Base-by-base conservation (phyloP, 108 stramenopile species). In the Stephanodiscus triporus region DNA sequence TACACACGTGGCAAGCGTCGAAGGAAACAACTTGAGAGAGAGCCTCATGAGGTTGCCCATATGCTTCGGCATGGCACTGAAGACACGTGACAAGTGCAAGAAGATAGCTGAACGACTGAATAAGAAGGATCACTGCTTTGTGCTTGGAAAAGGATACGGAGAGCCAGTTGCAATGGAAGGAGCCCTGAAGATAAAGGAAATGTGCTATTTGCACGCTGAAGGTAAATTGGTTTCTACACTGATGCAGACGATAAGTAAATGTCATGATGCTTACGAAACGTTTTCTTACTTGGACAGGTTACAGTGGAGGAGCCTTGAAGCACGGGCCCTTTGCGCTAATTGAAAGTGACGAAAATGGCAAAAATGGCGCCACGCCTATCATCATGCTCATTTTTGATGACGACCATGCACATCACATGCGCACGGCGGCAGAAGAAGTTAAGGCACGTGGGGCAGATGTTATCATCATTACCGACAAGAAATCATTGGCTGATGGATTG, bases 111-210 rank as follows among this genome's bases (percentile, higher is more conserved):
- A 89, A 55, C 64, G 60, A 53, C 80, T 99, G 54, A 75, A 84
- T 49, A 77, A 89, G 65, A 98, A 97, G 80, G 93, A 98, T 47
- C 95, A 97, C 80, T 85, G 94, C 61, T 99, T 99, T 76, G 88
- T 99, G 37, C 85, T 99, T 27, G 98, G 98, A 26, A 98, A 98
- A 74, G 91, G 95, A 51, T 95, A 88, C 54, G 95, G 87, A 32
- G 95, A 97, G 66, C 96, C 98, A 23, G 95, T 98, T 23, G 96
- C 98, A 16, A 76, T 84, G 68, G 97, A 99, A 80, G 99, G 99
- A 26, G 99, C 99, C 5, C 80, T 99, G 50, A 99, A 99, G 83
- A 95, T 99, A 49, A 99, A 99, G 85, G 99, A 99, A 84, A 97
- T 97, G 91, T 91, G 93, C 61, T 99, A 98, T 70, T 73, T 99